Base-by-base conservation (phyloP, 345 rosid genomes). In the Xanthoceras sorbifolium region DNA sequence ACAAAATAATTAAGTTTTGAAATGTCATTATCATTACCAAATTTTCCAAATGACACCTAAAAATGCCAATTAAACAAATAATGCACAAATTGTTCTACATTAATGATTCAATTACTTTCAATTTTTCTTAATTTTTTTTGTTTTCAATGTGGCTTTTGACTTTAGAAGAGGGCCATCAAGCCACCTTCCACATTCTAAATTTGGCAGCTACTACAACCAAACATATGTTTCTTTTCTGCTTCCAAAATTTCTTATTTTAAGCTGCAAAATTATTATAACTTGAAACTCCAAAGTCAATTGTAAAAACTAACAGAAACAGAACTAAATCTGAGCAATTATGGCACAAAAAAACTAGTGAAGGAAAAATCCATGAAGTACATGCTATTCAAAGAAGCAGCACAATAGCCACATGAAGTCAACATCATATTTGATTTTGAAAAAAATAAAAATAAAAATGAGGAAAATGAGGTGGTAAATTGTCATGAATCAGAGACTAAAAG, bases 401-500 rank as follows among this genome's bases (percentile, higher is more conserved):
- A 46, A 75, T 44, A 23, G 28, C 38, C 71, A 50, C 54, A 52
- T 65, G 1, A 50, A 75, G 31, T 22, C 36, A 25, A 26, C 25
- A 59, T 60, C 67, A 38, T 38, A 52, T 50, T 50, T n/a, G 18
- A 34, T 66, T n/a, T 63, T n/a, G 20, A 26, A 31, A 23, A 42
- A 7, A 25, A 55, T 60, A 38, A n/a, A n/a, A n/a, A n/a, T n/a
- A n/a, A n/a, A n/a, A n/a, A n/a, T n/a, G n/a, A 31, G 2, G 1
- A 28, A 28, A 67, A 26, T 67, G 71, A 29, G 4, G 25, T 57
- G 36, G 3, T 6, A 74, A 29, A 11, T 74, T 26, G 32, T 90
- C 83, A 94, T 67, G 91, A 87, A 80, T 88, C 88, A 38, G 94
- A 83, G 66, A 87, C 84, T 20, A 86, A 83, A 77, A 95, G 89